Conservation (phyloP, 176 grass and related monocot species). For the Poa pratensis region DNA sequence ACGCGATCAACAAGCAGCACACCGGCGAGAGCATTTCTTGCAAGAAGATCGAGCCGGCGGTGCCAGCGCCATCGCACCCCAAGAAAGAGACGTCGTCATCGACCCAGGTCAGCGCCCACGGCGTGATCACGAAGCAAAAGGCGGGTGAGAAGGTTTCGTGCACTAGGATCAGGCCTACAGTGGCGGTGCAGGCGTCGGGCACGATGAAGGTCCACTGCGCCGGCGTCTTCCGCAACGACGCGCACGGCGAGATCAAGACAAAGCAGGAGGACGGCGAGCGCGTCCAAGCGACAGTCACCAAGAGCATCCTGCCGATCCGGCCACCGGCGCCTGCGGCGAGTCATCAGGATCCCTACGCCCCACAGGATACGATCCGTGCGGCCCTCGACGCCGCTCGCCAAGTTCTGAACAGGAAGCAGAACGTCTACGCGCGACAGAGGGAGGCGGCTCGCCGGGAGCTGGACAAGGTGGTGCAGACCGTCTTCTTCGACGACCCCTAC, state of each 20-base stretch:
- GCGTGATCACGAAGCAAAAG: background rate
- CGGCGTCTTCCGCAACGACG: background rate
- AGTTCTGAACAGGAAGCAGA: background rate
- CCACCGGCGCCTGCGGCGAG: background rate
- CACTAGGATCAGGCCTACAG: background rate
- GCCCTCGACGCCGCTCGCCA: background rate
- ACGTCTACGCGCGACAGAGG: background rate
- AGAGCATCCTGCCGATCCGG: background rate
- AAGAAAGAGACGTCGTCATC: background rate
- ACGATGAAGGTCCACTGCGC: background rate
- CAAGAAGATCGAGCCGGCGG: background rate
- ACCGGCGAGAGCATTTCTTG: background rate
- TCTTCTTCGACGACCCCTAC: conserved; percentile 52
- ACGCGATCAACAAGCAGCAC: too few species aligned
- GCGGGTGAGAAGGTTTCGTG: background rate
- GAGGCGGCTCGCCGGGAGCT: conserved; percentile 40
- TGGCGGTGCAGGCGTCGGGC: too few species aligned
- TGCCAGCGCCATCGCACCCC: background rate
- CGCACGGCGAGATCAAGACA: background rate
- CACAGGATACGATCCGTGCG: background rate
- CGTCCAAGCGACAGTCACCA: background rate
- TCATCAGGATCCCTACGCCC: background rate
- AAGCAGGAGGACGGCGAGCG: background rate
- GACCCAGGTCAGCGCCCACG: background rate
- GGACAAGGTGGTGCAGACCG: conserved; percentile 39